These are phyloP conservation scores for Elymus sibiricus DNA, from an alignment of 176 grass and related monocot species.

Conservation along the genomic window DNA sequence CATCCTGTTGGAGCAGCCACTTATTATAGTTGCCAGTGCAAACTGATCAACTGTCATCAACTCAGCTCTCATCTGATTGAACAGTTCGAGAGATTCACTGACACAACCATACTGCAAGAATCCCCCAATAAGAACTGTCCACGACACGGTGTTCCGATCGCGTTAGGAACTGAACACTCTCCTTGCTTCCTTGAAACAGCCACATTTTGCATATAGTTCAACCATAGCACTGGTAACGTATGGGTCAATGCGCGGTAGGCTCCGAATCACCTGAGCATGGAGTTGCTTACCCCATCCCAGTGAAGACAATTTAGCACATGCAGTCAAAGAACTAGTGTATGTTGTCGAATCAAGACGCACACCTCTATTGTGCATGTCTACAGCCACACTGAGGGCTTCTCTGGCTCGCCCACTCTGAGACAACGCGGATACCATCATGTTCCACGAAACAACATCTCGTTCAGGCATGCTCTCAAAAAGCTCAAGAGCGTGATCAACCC, in stretches of 20 bases:
- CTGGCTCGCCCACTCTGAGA: slow-evolving; percentile 44
- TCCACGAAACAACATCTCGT: slow-evolving; percentile 85
- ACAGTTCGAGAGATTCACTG: slow-evolving; percentile 68
- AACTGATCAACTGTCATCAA: slow-evolving; percentile 60
- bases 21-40: slow-evolving; percentile 70
- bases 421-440: slow-evolving; percentile 74
- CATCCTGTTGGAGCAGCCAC: slow-evolving; percentile 66
- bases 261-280: slow-evolving; percentile 68
- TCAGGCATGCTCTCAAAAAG: slow-evolving; percentile 76
- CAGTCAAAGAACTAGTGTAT: slow-evolving; percentile 78
- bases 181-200: slow-evolving; percentile 55
- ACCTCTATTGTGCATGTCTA: slow-evolving; percentile 66
- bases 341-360: slow-evolving; percentile 72
- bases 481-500: slow-evolving; percentile 50
- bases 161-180: slow-evolving; percentile 53
- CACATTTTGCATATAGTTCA: slow-evolving; percentile 91
- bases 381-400: slow-evolving; percentile 57
- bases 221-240: slow-evolving; percentile 89
- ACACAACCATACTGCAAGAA: slow-evolving; percentile 60
- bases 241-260: slow-evolving; percentile 49
- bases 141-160: slow-evolving; percentile 54
- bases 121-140: slow-evolving; percentile 85
- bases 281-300: slow-evolving; percentile 69
- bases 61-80: slow-evolving; percentile 86
- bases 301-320: slow-evolving; percentile 64